These are phyloP conservation scores for Aspergillus steynii DNA, from an alignment of 495 filamentous ascomycete genomes.

Conservation along the genomic window DNA sequence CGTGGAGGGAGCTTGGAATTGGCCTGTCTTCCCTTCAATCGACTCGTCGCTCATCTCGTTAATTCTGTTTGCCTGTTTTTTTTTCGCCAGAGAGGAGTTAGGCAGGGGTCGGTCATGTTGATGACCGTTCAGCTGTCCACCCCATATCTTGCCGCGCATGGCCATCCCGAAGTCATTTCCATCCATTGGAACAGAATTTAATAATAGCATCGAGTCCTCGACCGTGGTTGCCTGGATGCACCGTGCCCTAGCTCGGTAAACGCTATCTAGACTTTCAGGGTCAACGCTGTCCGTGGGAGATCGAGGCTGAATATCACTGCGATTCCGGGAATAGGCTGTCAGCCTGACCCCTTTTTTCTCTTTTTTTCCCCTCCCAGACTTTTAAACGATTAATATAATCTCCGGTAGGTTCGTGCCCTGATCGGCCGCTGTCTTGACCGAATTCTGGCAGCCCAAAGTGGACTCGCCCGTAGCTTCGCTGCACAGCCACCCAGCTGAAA, in stretches of 20 bases:
- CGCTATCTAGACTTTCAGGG: too few relatives aligned
- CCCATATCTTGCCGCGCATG: background rate
- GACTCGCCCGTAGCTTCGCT: conserved; percentile 8
- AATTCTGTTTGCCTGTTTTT: too few relatives aligned
- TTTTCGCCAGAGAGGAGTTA: too few relatives aligned
- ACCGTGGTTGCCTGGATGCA: background rate
- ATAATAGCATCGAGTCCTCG: background rate
- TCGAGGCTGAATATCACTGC: conserved; percentile 6
- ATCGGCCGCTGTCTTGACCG: background rate
- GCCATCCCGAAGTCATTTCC: background rate
- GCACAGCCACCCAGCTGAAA: conserved; percentile 39
- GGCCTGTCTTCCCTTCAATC: background rate
- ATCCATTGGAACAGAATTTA: background rate
- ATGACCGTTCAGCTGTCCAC: too few relatives aligned
- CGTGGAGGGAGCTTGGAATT: background rate
- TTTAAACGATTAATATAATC: background rate
- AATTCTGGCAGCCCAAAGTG: conserved; percentile 1
- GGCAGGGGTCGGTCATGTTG: too few relatives aligned
- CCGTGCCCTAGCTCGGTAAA: background rate
- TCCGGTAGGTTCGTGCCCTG: conserved; percentile 1
- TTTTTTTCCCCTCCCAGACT: background rate
- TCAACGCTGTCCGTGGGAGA: background rate
- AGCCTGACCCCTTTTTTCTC: conserved; percentile 5
- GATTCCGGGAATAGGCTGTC: conserved; percentile 7
- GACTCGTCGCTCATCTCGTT: background rate